Percentiles rank a stretch among this genome's conserved stretches.
These are phyloP conservation scores for Cutaneotrichosporon sp. DNA, from an alignment of 1,284 basidiomycete species.

Conservation along the genomic window DNA sequence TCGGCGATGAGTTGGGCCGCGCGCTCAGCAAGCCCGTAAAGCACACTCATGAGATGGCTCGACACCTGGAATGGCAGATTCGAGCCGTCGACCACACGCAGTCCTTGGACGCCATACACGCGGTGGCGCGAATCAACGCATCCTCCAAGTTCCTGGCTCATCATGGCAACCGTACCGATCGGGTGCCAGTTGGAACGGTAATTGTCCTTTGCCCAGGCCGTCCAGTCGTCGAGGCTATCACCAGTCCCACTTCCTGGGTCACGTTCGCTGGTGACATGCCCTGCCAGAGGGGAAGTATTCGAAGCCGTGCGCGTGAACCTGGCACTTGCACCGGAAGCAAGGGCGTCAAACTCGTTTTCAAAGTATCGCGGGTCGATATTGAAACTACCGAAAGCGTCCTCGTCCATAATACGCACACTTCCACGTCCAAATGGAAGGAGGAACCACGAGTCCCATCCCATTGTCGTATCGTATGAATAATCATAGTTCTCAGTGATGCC, in stretches of 20 bases:
- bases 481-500: constrained; percentile 45
- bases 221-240: constrained; percentile 47
- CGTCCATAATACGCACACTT: constrained; percentile 40
- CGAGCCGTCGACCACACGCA: constrained; percentile 57
- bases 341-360: constrained; percentile 36
- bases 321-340: constrained; percentile 29
- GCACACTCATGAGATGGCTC: constrained; percentile 43
- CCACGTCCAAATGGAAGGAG: constrained; percentile 50
- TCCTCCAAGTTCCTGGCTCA: constrained; percentile 61
- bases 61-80: constrained; percentile 56
- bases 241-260: constrained; percentile 44
- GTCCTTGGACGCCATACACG: constrained; percentile 52
- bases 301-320: constrained; percentile 32
- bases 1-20: constrained; percentile 44
- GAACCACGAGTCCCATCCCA: constrained; percentile 51
- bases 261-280: constrained; percentile 40
- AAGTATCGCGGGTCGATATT: constrained; percentile 52
- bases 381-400: constrained; percentile 35
- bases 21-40: constrained; percentile 47
- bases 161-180: constrained; percentile 65
- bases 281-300: constrained; percentile 20
- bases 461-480: constrained; percentile 33
- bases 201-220: constrained; percentile 42
- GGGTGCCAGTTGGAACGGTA: constrained; percentile 54
- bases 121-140: constrained; percentile 55